Conservation (phyloP, 371 early-diverging fungal genomes). For the Mucor irregularis region DNA sequence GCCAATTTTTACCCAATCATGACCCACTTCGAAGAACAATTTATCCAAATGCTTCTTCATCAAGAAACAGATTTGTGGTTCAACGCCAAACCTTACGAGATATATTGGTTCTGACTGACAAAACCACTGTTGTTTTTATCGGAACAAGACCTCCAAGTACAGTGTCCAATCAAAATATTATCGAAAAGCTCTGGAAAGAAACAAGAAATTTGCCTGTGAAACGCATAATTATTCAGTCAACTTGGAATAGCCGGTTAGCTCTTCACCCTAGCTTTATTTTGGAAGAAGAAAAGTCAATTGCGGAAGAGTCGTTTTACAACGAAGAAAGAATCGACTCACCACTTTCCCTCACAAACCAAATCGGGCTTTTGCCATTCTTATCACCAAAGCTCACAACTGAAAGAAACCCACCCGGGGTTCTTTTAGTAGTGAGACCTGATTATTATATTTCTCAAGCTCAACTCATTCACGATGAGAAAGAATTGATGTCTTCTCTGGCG, state of each 20-base stretch:
- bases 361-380: constrained; percentile 3
- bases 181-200: constrained; percentile 5
- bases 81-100: neutral
- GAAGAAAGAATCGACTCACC: constrained; percentile 12
- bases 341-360: neutral
- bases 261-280: constrained; percentile 3
- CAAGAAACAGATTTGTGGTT: neutral
- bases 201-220: neutral
- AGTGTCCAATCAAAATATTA: neutral
- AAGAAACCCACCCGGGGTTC: neutral
- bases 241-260: neutral
- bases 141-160: neutral
- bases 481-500: neutral
- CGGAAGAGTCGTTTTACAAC: constrained; percentile 4
- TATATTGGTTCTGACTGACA: neutral
- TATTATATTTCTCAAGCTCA: constrained; percentile 13
- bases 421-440: constrained; percentile 16
- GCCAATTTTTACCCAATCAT: constrained; percentile 16
- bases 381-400: neutral
- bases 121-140: neutral
- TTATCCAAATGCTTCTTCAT: neutral
- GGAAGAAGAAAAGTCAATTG: neutral
- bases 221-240: constrained; percentile 2
- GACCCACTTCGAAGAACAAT: neutral
- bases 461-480: constrained; percentile 12